Evolutionary conservation across 768 basidiomycete species (phyloP), one percentile per base, ranked within the genome.

Genomic region (Lactarius sanguifluus): DNA sequence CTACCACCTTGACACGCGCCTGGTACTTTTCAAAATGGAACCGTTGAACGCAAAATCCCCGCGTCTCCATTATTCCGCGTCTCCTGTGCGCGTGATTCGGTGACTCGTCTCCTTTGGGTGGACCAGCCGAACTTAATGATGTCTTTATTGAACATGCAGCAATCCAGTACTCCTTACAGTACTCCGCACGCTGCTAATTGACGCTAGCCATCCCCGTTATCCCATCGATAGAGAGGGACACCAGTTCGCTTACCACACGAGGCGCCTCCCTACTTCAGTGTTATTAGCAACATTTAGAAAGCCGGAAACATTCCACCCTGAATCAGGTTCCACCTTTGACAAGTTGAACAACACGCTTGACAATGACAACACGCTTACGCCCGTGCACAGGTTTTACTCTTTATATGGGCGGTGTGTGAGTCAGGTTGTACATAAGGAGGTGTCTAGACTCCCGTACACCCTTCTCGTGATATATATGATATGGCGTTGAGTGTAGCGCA

Each of bases 221-320:
- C 54, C 64, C n/a, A 62, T 57, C 60, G 55, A 61, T 61, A n/a
- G 32, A 59, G 38, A 47, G 16, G 59, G 54, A 60, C 16, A 13
- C 40, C 16, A 43, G 9, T 10, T 25, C 59, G 59, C 56, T 57
- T 62, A 66, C 47, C 36, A 41, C 61, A 62, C 30, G 61, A 62
- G 56, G 60, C 55, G 25, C 28, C 50, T 50, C 28, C 45, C 23
- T 41, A 32, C 38, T 34, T 28, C 45, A 18, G 2, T 36, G 36
- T 20, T n/a, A 58, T 64, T 40, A 23, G 47, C 36, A 32, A 32
- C 38, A 2, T 18, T 13, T 59, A 2, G 28, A 38, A 30, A 56
- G 43, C 15, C 18, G 60, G 47, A 61, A 52, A 52, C 13, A 25
- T 52, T 25, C 25, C 25, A 7, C 23, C 25, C 50, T 52, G 13